Evolutionary conservation across 1,284 basidiomycete species (phyloP).

Genomic region (Ceratobasidium theobromae): DNA sequence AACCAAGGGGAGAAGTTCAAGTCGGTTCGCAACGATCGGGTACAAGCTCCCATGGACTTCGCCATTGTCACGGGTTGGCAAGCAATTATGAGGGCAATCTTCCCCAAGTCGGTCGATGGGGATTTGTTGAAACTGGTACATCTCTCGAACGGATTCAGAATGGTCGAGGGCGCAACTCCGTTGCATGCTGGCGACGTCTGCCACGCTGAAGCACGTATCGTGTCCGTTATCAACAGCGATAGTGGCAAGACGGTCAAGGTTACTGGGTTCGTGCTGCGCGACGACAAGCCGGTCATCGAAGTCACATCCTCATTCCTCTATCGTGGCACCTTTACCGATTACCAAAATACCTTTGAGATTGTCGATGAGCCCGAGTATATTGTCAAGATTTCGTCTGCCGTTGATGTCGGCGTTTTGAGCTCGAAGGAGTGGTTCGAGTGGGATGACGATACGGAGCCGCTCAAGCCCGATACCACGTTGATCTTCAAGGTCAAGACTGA

Average conservation of each 20-base stretch:
- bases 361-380: constrained; percentile 86
- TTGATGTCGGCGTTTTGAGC: constrained; percentile 84
- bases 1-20: constrained; percentile 93
- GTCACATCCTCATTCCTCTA: constrained; percentile 96
- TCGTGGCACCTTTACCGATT: constrained; percentile 92
- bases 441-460: constrained; percentile 80
- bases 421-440: constrained; percentile 99
- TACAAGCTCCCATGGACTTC: constrained; percentile 96
- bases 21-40: constrained; percentile 63
- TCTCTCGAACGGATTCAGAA: constrained; percentile 93
- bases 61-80: constrained; percentile 98
- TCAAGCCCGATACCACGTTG: constrained; percentile 77
- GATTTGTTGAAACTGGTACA: constrained; percentile 96
- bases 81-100: constrained; percentile 96
- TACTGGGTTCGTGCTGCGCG: constrained; percentile 79
- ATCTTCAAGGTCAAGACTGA: constrained; percentile 88
- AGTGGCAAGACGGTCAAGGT: constrained; percentile 94
- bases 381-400: constrained; percentile 74
- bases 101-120: constrained; percentile 87
- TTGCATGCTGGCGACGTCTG: constrained; percentile 88
- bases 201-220: constrained; percentile 84
- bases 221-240: constrained; percentile 88
- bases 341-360: constrained; percentile 93
- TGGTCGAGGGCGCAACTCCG: constrained; percentile 74
- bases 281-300: constrained; percentile 81